A percentile compares a stretch with the other conserved stretches of the same genome.
phyloP scores from a whole-genome alignment of 2,329 filamentous ascomycete species.

The Calonectria pseudoturangicola region DNA sequence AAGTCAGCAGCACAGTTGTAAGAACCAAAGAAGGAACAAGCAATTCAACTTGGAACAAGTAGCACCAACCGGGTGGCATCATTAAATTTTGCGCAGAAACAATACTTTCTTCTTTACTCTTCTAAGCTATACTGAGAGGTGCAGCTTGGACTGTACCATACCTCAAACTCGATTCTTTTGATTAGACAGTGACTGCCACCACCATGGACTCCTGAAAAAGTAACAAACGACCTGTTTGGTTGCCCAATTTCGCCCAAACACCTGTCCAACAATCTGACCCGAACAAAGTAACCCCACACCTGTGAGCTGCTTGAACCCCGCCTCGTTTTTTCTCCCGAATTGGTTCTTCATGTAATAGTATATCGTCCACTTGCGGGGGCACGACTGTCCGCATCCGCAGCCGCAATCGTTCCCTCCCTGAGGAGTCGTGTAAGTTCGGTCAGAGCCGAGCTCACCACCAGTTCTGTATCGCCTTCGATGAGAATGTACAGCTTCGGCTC shows the following conservation, averaged over 20 bases:
- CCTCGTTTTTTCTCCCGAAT: background rate
- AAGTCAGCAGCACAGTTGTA: too few species aligned
- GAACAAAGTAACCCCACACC: conserved; percentile 8
- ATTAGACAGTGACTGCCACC: conserved; percentile 31
- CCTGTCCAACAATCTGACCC: conserved; percentile 38
- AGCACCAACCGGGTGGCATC: too few species aligned
- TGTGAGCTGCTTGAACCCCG: background rate
- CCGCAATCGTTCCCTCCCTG: conserved; percentile 92
- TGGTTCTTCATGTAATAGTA: conserved; percentile 80
- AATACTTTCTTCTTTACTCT: background rate
- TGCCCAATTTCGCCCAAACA: conserved; percentile 34
- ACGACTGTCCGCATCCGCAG: conserved; percentile 88
- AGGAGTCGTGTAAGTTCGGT: conserved; percentile 90
- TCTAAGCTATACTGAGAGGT: conserved; percentile 9
- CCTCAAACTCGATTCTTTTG: conserved; percentile 68
- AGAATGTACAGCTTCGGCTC: conserved; percentile 98
- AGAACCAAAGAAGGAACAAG: background rate
- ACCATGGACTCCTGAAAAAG: conserved; percentile 29
- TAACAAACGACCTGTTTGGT: conserved; percentile 26
- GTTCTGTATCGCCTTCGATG: conserved; percentile 96
- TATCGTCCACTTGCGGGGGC: conserved; percentile 89
- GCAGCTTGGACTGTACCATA: conserved; percentile 50
- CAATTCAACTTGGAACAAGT: background rate
- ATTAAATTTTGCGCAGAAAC: background rate
- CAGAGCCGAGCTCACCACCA: conserved; percentile 93